Conservation (phyloP, 768 basidiomycete genomes). For the Termitomyces sp. region DNA sequence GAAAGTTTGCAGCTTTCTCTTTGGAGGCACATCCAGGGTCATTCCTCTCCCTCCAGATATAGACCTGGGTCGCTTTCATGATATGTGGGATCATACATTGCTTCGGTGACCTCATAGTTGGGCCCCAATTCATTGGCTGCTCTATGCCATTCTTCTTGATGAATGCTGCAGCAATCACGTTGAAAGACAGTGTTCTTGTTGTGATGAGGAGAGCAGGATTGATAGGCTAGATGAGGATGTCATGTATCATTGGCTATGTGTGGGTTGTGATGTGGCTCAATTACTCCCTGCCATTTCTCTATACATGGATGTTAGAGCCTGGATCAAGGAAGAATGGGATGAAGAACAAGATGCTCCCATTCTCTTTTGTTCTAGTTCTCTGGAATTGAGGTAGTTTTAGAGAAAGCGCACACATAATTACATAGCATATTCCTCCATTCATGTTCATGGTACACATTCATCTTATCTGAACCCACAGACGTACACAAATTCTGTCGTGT, state of each 20-base stretch:
- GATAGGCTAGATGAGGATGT: not conserved
- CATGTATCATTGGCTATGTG: not conserved
- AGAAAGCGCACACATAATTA: no score
- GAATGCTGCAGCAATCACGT: no score
- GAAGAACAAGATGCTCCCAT: no score
- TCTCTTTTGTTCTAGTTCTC: no score
- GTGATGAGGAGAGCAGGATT: not conserved
- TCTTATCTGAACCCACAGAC: no score
- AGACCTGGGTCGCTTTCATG: conserved; percentile 3
- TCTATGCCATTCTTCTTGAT: conserved; percentile 4
- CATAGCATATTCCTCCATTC: no score
- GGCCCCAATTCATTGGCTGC: not conserved
- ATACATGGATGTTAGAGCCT: not conserved
- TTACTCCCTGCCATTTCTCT: not conserved
- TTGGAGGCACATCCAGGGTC: not conserved
- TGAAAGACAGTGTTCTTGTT: not conserved
- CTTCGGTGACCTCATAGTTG: no score
- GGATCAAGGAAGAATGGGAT: not conserved
- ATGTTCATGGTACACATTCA: no score
- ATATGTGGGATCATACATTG: conserved; percentile 1
- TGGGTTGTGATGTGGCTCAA: conserved; percentile 4
- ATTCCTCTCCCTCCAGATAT: not conserved
- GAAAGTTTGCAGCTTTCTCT: not conserved
- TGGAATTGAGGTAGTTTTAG: no score
- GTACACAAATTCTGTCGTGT: no score